Evolutionary conservation across 192 early-diverging fungal genomes (phyloP), one percentile per base, ranked within the genome.

Genomic region (Chytriomyces sp.): DNA sequence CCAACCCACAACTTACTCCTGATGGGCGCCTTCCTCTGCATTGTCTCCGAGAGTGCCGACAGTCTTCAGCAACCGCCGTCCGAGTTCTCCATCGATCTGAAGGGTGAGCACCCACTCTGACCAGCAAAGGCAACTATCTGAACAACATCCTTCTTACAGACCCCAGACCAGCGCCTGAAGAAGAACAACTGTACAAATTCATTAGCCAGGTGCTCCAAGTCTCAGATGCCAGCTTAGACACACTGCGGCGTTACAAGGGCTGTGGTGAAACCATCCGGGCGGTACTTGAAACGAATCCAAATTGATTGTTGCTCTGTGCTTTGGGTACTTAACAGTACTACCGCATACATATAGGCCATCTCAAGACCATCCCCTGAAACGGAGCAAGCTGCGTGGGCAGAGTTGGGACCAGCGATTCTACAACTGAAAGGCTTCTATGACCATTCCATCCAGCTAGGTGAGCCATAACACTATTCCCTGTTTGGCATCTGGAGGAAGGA

Each of bases 361-460:
- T 91, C 92, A 24, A 83, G 84, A 28, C 96, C 96, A 10, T 91
- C 89, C 45, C 86, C 87, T 43, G 92, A 95, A 59, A 91, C 93
- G 78, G 97, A 99, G 79, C 89, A 94, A 45, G 91, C 86, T 47
- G 95, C 94, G 35, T 99, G 96, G 97, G 82, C 89, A 63, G 90
- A 90, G 72, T 85, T 99, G 45, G 85, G 87, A 23, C 96, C 95
- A 50, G 92, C 92, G 6, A 94, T 96, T 9, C 72, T 78, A 35
- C 91, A 93, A 67, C 84, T 98, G 78, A 86, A 87, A 67, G 86
- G 89, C 68, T 95, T 93, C 83, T 98, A 91, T 80, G 91, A 94
- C 70, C 91, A 93, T 81, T 88, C 95, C 8, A 86, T 81, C 50
- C 81, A 87, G 69, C 83, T 98, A 47, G 90, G 93, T 93, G 11